Evolutionary conservation across 2,329 filamentous ascomycete genomes (phyloP).

Genomic region (Cyphellophora attinorum): DNA sequence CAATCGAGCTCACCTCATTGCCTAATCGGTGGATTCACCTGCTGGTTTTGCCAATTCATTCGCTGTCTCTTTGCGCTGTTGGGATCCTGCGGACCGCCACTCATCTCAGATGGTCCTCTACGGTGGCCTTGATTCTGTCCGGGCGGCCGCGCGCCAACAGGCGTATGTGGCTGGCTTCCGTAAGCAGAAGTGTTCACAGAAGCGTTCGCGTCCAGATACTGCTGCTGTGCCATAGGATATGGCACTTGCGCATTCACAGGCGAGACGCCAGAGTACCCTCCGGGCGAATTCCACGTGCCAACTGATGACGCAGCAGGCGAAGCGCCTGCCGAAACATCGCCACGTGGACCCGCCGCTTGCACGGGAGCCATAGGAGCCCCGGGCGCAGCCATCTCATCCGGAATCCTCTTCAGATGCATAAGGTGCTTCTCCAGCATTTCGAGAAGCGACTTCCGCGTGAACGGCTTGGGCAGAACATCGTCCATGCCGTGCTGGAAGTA

Average conservation of each 20-base stretch:
- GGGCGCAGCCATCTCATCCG: slow-evolving; percentile 46
- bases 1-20: slow-evolving; percentile 4
- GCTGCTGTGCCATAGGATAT: background rate
- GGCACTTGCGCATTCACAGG: background rate
- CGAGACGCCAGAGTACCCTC: slow-evolving; percentile 45
- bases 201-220: slow-evolving; percentile 1
- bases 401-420: slow-evolving; percentile 65
- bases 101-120: slow-evolving; percentile 13
- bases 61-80: slow-evolving; percentile 13
- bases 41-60: slow-evolving; percentile 11
- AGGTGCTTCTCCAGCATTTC: slow-evolving; percentile 84
- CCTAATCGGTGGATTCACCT: slow-evolving; percentile 13
- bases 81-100: slow-evolving; percentile 8
- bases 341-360: slow-evolving; percentile 43
- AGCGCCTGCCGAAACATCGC: slow-evolving; percentile 53
- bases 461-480: slow-evolving; percentile 91
- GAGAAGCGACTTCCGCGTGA: slow-evolving; percentile 78
- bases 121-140: slow-evolving; percentile 5
- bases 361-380: slow-evolving; percentile 19
- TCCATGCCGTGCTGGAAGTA: slow-evolving; percentile 99
- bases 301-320: slow-evolving; percentile 49
- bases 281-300: slow-evolving; percentile 53
- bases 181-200: background rate
- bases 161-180: background rate
- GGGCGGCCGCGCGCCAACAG: background rate